Evolutionary conservation across 495 filamentous ascomycete genomes (phyloP), one percentile per base, ranked within the genome.

Genomic region (Annulohypoxylon bovei): DNA sequence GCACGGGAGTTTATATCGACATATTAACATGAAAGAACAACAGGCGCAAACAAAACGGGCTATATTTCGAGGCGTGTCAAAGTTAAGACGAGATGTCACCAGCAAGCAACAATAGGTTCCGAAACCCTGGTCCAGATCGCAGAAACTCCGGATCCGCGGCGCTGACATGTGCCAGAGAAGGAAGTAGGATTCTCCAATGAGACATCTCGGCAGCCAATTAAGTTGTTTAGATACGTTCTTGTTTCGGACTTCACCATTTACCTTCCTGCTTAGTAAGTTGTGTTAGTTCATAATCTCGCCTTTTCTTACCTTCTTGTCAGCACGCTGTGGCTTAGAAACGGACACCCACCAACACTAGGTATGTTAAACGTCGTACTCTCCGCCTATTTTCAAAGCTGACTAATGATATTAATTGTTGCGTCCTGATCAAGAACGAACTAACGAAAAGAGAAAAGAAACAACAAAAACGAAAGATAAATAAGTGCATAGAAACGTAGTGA

Each of bases 161-260:
- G 50, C 49, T 49, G 16, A 46, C 39, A 47, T 9, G n/a, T 49
- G 52, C 50, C 33, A 57, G 62, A 35, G 33, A 65, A 27, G 62
- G 62, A 47, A 42, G 23, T 3, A 66, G 44, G 54, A 59, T 65
- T 62, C 42, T 20, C 20, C 25, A 59, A 18, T 53, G 11, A 57
- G 22, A 57, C 42, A 32, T 6, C 7, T 27, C 20, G n/a, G 23
- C 22, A 44, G 3, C 66, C 59, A 62, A 63, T 68, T 18, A 57
- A 9, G 6, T 44, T 40, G 20, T 1, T 7, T 32, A 0, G 16
- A 23, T 23, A 4, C 23, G 0, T 8, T 12, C 0, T 7, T 46
- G 28, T 37, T 42, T 54, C 67, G 67, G 67, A 64, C 67, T 69
- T 69, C 67, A 32, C 67, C 59, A 69, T n/a, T n/a, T n/a, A n/a